phyloP scores from a whole-genome alignment of 176 grass and related monocot genomes.

The Oryza brachyantha region DNA sequence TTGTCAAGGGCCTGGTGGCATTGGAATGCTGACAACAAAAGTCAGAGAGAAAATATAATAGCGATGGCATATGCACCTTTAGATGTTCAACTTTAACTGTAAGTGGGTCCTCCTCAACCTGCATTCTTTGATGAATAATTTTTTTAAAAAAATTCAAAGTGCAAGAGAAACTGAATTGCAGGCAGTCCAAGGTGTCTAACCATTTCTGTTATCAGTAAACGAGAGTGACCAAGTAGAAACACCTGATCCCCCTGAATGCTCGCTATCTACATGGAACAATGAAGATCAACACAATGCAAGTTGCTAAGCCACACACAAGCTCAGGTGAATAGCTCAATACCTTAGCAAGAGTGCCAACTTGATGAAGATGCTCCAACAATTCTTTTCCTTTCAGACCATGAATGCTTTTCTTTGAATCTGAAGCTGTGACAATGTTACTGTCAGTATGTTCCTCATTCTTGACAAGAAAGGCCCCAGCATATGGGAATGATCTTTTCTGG shows the following conservation, averaged over 20 bases:
- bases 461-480: slow-evolving; percentile 70
- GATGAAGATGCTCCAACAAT: slow-evolving; percentile 56
- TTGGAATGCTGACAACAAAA: background rate
- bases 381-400: slow-evolving; percentile 68
- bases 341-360: slow-evolving; percentile 61
- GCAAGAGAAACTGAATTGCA: slow-evolving; percentile 24
- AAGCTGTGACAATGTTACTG: slow-evolving; percentile 24
- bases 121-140: slow-evolving; percentile 14
- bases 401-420: slow-evolving; percentile 55
- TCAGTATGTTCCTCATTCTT: slow-evolving; percentile 47
- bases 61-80: slow-evolving; percentile 38
- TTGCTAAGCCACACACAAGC: background rate
- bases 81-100: slow-evolving; percentile 72
- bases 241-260: slow-evolving; percentile 56
- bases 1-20: background rate
- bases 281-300: slow-evolving; percentile 3
- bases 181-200: slow-evolving; percentile 13
- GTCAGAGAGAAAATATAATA: background rate
- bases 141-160: background rate
- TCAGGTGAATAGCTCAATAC: slow-evolving; percentile 24
- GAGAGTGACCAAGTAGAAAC: slow-evolving; percentile 51
- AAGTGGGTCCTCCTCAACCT: slow-evolving; percentile 67
- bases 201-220: slow-evolving; percentile 57
- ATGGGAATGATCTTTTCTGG: slow-evolving; percentile 48
- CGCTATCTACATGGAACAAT: slow-evolving; percentile 44